These are phyloP conservation scores for Claviceps capensis DNA, from an alignment of 2,329 filamentous ascomycete species.

Conservation along the genomic window DNA sequence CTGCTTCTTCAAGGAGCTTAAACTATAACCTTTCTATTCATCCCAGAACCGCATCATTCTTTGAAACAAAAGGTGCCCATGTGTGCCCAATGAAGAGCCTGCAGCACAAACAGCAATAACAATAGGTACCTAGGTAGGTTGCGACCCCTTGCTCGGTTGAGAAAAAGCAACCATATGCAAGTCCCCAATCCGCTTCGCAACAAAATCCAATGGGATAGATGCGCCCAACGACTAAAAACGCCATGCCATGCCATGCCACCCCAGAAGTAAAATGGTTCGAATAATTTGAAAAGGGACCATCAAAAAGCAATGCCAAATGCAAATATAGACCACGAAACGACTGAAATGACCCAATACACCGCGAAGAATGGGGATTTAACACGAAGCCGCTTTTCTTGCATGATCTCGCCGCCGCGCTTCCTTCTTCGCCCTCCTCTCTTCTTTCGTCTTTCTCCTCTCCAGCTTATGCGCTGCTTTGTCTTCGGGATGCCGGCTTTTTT, in stretches of 20 bases:
- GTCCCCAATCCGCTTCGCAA: background rate
- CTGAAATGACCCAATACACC: background rate
- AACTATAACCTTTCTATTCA: no score
- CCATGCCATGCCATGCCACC: constrained; percentile 3
- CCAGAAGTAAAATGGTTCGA: background rate
- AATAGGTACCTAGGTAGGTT: no score
- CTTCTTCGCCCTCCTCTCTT: constrained; percentile 32
- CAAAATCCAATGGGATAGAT: background rate
- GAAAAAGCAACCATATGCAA: no score
- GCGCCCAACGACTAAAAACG: background rate
- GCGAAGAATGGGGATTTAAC: background rate
- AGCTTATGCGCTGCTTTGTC: constrained; percentile 12
- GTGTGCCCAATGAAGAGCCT: background rate
- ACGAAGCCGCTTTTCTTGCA: constrained; percentile 15
- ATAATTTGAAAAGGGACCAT: background rate
- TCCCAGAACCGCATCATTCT: background rate
- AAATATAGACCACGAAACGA: background rate
- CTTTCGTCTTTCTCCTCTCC: constrained; percentile 13
- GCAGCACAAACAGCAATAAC: background rate
- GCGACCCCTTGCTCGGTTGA: no score
- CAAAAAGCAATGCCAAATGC: background rate
- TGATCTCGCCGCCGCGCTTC: constrained; percentile 27
- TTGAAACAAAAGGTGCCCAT: background rate
- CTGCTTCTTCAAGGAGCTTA: no score
- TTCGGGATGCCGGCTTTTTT: constrained; percentile 17